phyloP scores from a whole-genome alignment of 2,329 filamentous ascomycete genomes.

The Cytospora mali region DNA sequence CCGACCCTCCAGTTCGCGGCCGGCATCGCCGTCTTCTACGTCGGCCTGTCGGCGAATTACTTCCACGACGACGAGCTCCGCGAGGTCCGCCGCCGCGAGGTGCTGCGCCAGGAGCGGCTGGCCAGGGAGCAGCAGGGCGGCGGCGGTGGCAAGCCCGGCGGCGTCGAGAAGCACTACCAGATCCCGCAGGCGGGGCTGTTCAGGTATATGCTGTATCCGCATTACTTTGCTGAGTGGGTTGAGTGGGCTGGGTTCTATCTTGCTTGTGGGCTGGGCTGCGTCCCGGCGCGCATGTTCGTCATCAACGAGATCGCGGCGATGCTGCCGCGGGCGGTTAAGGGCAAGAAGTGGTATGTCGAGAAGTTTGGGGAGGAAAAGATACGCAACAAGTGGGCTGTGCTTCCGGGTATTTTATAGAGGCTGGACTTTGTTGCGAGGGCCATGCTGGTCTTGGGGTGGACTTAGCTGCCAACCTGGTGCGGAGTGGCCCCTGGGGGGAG shows the following conservation, averaged over 20 bases:
- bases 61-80: conserved; percentile 89
- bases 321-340: conserved; percentile 81
- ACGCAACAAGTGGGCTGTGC: conserved; percentile 71
- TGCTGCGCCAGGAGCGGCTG: conserved; percentile 56
- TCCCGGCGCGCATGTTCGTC: conserved; percentile 79
- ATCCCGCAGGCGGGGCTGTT: conserved; percentile 86
- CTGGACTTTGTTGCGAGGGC: neutral
- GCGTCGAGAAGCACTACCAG: conserved; percentile 81
- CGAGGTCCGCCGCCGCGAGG: conserved; percentile 76
- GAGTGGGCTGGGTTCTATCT: conserved; percentile 94
- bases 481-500: neutral
- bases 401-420: conserved; percentile 52
- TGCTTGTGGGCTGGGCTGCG: conserved; percentile 65
- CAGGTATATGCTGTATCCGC: conserved; percentile 80
- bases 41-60: conserved; percentile 79
- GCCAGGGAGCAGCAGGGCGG: conserved; percentile 41
- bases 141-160: conserved; percentile 35
- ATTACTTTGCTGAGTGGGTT: conserved; percentile 96
- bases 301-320: conserved; percentile 89
- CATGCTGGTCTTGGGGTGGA: conserved; percentile 41
- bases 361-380: conserved; percentile 87
- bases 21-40: conserved; percentile 75
- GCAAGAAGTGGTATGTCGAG: conserved; percentile 82
- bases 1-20: conserved; percentile 52
- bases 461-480: neutral